phyloP scores from a whole-genome alignment of 768 basidiomycete genomes.

The Stropharia rugosoannulata region DNA sequence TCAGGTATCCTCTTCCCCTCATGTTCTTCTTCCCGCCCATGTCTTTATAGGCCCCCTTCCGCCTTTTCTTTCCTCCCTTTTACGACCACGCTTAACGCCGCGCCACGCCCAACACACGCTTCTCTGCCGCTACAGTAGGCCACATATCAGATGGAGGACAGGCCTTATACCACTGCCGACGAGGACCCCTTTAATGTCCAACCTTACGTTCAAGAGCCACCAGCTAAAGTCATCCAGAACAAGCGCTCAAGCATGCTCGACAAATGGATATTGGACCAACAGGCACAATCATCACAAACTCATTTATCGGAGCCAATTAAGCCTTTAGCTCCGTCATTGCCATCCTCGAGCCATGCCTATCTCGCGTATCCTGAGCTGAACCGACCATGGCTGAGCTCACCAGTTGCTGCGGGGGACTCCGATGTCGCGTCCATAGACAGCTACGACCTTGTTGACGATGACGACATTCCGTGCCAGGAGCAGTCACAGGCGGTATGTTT shows the following conservation, averaged over 20 bases:
- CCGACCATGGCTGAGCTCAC: not conserved
- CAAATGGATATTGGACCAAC: conserved; percentile 56
- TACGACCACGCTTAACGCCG: conserved; percentile 9
- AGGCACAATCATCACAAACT: conserved; percentile 19
- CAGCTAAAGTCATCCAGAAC: conserved; percentile 30
- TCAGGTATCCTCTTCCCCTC: conserved; percentile 17
- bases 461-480: conserved; percentile 40
- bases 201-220: conserved; percentile 22
- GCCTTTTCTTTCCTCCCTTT: conserved; percentile 8
- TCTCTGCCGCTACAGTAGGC: not conserved
- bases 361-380: conserved; percentile 30
- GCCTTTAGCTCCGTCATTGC: conserved; percentile 4
- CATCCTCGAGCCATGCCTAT: conserved; percentile 34
- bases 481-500: conserved; percentile 14
- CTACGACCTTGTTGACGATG: conserved; percentile 52
- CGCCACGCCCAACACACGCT: conserved; percentile 8
- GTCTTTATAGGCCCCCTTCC: conserved; percentile 2
- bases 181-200: conserved; percentile 50
- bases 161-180: conserved; percentile 48
- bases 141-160: conserved; percentile 32
- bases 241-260: conserved; percentile 50
- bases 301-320: conserved; percentile 4
- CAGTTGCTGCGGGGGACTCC: conserved; percentile 11
- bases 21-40: conserved; percentile 12
- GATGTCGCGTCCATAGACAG: conserved; percentile 37